Percentiles rank a stretch among this genome's conserved stretches.
Conservation (phyloP, 257 asterid species). For the Salvia hispanica region DNA sequence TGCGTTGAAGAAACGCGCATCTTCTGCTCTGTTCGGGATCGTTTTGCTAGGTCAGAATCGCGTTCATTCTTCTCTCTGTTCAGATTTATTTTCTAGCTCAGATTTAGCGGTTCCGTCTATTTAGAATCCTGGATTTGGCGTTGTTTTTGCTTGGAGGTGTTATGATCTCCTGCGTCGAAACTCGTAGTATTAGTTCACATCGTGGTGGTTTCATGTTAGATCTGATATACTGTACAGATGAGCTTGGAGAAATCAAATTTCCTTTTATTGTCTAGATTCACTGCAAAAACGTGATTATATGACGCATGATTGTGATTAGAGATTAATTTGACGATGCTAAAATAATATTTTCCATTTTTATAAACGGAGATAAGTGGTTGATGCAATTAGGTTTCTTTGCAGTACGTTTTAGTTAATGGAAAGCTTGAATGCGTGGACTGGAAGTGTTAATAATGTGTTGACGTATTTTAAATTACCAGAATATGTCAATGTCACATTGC, state of each 20-base stretch:
- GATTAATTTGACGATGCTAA: background rate
- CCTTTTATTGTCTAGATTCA: background rate
- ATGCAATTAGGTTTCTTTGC: background rate
- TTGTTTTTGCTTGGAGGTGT: background rate
- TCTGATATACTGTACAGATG: constrained; percentile 17
- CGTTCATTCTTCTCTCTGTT: background rate
- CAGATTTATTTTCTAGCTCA: constrained; percentile 22
- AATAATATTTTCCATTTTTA: background rate
- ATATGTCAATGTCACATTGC: background rate
- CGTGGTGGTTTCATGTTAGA: constrained; percentile 20
- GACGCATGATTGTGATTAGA: background rate
- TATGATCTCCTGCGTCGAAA: background rate
- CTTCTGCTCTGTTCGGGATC: constrained; percentile 47
- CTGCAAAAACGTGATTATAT: background rate
- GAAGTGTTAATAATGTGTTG: background rate
- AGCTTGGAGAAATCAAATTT: background rate
- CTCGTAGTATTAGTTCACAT: constrained; percentile 10
- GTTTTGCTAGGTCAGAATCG: constrained; percentile 55
- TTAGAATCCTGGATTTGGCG: background rate
- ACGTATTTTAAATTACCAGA: background rate
- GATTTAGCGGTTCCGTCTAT: constrained; percentile 1
- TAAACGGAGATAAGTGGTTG: background rate
- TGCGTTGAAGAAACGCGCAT: constrained; percentile 53
- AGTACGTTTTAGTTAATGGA: background rate
- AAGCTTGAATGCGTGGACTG: background rate